These are phyloP conservation scores for Coemansia sp. DNA, from an alignment of 192 early-diverging fungal genomes.

Conservation along the genomic window DNA sequence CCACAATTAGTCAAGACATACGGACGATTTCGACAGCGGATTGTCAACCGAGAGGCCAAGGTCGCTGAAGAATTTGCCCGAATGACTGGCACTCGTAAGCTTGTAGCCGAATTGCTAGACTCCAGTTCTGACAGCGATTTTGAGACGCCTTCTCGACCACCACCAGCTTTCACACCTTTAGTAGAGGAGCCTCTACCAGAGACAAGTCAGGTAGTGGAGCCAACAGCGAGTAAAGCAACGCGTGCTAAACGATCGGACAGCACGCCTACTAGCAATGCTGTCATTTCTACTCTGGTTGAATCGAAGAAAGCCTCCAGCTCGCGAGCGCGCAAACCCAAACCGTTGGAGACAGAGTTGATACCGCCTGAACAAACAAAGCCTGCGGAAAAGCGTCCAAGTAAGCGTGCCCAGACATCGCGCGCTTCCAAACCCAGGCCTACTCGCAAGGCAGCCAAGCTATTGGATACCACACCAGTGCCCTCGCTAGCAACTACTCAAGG, in stretches of 20 bases:
- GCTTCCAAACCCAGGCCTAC: conserved; percentile 12
- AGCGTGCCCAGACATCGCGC: not conserved
- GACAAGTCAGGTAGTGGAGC: not conserved
- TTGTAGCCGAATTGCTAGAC: conserved; percentile 38
- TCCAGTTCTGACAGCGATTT: conserved; percentile 52
- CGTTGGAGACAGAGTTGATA: not conserved
- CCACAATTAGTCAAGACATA: conserved; percentile 53
- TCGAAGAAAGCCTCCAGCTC: not conserved
- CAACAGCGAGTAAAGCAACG: not conserved
- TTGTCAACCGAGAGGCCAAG: conserved; percentile 34
- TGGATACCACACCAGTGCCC: not conserved
- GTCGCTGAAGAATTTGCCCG: conserved; percentile 44
- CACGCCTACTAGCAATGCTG: not conserved
- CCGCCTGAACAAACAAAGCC: not conserved
- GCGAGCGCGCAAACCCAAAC: conserved; percentile 2
- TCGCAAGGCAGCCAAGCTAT: conserved; percentile 7
- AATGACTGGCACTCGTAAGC: conserved; percentile 25
- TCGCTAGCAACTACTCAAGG: not conserved
- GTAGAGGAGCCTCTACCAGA: not conserved
- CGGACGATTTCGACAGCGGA: conserved; percentile 46
- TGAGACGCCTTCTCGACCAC: conserved; percentile 4
- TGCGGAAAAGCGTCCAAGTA: not conserved
- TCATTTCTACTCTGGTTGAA: not conserved
- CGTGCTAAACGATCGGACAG: not conserved
- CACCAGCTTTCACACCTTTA: not conserved